Percentiles rank a stretch among this genome's conserved stretches.
These are phyloP conservation scores for Rhizoclosmatium globosum DNA, from an alignment of 192 early-diverging fungal species.

Conservation along the genomic window DNA sequence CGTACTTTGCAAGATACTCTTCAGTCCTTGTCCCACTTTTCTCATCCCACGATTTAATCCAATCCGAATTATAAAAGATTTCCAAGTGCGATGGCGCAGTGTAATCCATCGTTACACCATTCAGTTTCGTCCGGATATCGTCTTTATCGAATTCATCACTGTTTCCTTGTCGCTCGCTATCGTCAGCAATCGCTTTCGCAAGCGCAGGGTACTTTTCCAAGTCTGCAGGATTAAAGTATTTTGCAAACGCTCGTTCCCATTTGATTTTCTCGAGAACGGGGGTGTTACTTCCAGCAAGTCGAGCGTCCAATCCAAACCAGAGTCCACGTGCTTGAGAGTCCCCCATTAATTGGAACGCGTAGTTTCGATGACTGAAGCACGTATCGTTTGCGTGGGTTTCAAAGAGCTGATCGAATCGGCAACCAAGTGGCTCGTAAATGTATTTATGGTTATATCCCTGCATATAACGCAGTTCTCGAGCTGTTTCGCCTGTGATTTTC, in stretches of 20 bases:
- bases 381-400: not conserved
- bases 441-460: not conserved
- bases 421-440: slow-evolving; percentile 7
- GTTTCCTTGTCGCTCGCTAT: not conserved
- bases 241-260: not conserved
- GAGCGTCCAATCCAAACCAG: not conserved
- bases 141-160: not conserved
- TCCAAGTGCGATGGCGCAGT: not conserved
- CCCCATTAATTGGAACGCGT: not conserved
- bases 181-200: not conserved
- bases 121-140: not conserved
- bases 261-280: not conserved
- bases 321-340: not conserved
- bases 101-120: not conserved
- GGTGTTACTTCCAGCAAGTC: not conserved
- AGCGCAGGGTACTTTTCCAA: not conserved
- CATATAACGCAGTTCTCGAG: not conserved
- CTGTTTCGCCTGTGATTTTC: not conserved
- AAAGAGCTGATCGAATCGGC: slow-evolving; percentile 18
- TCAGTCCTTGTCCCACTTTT: not conserved
- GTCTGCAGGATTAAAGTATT: not conserved
- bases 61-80: not conserved
- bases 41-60: not conserved
- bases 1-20: not conserved
- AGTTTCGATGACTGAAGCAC: not conserved